Evolutionary conservation across 371 early-diverging fungal species (phyloP).

Genomic region (Actinomortierella wolfii): DNA sequence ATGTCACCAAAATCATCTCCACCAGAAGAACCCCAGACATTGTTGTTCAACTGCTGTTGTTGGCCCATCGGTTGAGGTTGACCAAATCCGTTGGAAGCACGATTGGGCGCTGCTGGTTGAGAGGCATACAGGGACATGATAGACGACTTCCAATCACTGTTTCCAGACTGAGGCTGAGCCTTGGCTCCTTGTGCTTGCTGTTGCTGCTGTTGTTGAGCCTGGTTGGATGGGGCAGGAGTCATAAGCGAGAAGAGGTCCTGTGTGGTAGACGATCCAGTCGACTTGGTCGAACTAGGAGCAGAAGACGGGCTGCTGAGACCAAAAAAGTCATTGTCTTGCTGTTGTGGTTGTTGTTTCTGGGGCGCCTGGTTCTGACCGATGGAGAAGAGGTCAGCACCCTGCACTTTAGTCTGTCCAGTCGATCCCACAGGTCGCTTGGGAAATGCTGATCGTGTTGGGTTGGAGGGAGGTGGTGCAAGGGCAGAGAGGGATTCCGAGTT

Average conservation of each 20-base stretch:
- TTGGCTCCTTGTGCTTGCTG: slow-evolving; percentile 5
- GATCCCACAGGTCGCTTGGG: slow-evolving; percentile 11
- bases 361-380: slow-evolving; percentile 24
- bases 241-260: slow-evolving; percentile 32
- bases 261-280: slow-evolving; percentile 1
- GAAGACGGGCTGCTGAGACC: slow-evolving; percentile 33
- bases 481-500: slow-evolving; percentile 27
- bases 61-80: slow-evolving; percentile 18
- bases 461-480: slow-evolving; percentile 30
- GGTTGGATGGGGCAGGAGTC: slow-evolving; percentile 17
- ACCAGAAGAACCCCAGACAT: slow-evolving; percentile 34
- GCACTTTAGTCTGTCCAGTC: slow-evolving; percentile 15
- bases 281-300: slow-evolving; percentile 15
- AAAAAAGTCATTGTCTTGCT: slow-evolving; percentile 23
- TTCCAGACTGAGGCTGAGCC: slow-evolving; percentile 16
- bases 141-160: slow-evolving; percentile 58
- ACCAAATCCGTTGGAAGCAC: slow-evolving; percentile 18
- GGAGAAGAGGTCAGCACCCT: slow-evolving; percentile 47
- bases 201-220: neutral
- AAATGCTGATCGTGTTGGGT: slow-evolving; percentile 21
- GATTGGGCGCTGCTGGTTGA: slow-evolving; percentile 28
- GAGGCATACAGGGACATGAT: slow-evolving; percentile 59
- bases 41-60: slow-evolving; percentile 27
- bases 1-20: slow-evolving; percentile 32
- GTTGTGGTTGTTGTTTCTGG: slow-evolving; percentile 14